Percentiles rank a stretch among this genome's conserved stretches.
These are phyloP conservation scores for Fusarium verrucosum DNA, from an alignment of 2,329 filamentous ascomycete species.

Conservation along the genomic window DNA sequence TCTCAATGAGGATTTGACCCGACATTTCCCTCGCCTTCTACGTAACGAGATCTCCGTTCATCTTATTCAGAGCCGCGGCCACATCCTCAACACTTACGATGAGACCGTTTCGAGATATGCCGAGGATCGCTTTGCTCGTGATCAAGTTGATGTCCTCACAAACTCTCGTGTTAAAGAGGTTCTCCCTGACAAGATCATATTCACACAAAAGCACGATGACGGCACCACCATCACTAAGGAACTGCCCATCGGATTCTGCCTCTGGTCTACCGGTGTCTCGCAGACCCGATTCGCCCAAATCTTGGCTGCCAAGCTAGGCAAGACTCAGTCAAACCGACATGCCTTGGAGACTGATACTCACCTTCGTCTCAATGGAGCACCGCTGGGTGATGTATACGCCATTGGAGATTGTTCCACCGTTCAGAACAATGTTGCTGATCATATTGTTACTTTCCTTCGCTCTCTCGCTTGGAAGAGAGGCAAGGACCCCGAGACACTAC, in stretches of 20 bases:
- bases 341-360: slow-evolving; percentile 96
- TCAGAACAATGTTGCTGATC: slow-evolving; percentile 94
- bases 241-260: slow-evolving; percentile 92
- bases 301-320: slow-evolving; percentile 78
- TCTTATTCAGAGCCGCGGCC: slow-evolving; percentile 90
- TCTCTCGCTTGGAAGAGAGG: slow-evolving; percentile 91
- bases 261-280: slow-evolving; percentile 96
- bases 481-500: slow-evolving; percentile 86
- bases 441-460: slow-evolving; percentile 89
- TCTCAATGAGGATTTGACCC: slow-evolving; percentile 89
- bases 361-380: slow-evolving; percentile 86
- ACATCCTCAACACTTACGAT: slow-evolving; percentile 98
- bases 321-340: slow-evolving; percentile 84
- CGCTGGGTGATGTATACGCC: slow-evolving; percentile 93
- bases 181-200: slow-evolving; percentile 81
- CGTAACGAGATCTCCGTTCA: slow-evolving; percentile 98
- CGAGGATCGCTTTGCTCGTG: slow-evolving; percentile 88
- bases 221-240: slow-evolving; percentile 87
- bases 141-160: slow-evolving; percentile 89
- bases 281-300: slow-evolving; percentile 83
- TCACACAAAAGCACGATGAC: slow-evolving; percentile 80
- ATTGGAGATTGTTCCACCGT: slow-evolving; percentile 97
- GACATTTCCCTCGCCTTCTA: slow-evolving; percentile 86
- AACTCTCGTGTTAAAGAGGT: slow-evolving; percentile 96
- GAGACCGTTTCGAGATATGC: slow-evolving; percentile 93